Evolutionary conservation across 1,139 yeast genomes (phyloP), one percentile per base, ranked within the genome.

Genomic region (Arxiozyma bovina): DNA sequence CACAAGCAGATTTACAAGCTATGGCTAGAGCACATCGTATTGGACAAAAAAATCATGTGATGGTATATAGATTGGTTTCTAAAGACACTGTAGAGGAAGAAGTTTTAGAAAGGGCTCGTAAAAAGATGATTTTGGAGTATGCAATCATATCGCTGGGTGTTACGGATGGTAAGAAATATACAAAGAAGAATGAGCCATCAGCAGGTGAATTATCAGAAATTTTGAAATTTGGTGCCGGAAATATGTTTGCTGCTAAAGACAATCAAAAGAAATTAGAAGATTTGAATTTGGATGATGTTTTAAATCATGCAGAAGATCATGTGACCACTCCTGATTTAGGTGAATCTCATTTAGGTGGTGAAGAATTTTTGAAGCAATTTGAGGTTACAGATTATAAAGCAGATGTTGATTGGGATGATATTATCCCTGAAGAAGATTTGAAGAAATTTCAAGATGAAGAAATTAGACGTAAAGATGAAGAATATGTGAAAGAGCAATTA

Each of bases 11-110:
- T 77, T 75, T 91, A 62, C 98, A 93, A 73, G 99, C 99, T 4
- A 94, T 94, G 99, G 99, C 99, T 0, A 83, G 99, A 73, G 99
- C 99, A 3, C 99, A 93, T 73, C 84, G 99, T 76, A 93, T 93
- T 67, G 99, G 99, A 18, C 99, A 93, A 70, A 93, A 93, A 71
- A 90, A 88, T 64, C 99, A 93, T 72, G 99, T 93, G 49, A 88
- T 90, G 81, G 98, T 93, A 22, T 94, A 94, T 70, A 78, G 99
- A 67, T 88, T 94, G 73, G 98, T 93, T 23, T 86, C 96, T 60
- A 93, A 93, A 65, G 99, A 94, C 65, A 93, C 99, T 0, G 96
- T 93, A 21, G 99, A 93, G 70, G 99, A 93, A 70, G 96, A 93
- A 68, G 96, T 93, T 57, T 76, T 93, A 60, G 99, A 94, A 73